A percentile compares a stretch with the other conserved stretches of the same genome.
phyloP scores from a whole-genome alignment of 2,329 filamentous ascomycete species.

The Helotiales sp. region DNA sequence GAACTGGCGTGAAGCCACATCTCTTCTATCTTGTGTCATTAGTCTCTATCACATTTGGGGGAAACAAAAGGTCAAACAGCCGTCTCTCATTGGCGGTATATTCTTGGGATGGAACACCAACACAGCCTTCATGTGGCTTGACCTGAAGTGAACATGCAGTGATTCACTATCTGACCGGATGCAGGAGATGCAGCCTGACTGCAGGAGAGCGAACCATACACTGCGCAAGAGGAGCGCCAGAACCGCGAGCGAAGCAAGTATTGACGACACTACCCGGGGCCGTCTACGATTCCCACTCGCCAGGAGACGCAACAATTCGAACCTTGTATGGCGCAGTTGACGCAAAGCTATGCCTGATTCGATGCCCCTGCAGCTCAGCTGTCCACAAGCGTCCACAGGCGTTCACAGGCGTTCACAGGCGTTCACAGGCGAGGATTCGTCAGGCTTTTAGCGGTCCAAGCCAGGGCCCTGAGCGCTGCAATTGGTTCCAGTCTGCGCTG shows the following conservation, averaged over 20 bases:
- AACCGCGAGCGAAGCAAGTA: constrained; percentile 21
- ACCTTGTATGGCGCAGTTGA: constrained; percentile 23
- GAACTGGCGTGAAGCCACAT: constrained; percentile 32
- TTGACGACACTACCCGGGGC: constrained; percentile 17
- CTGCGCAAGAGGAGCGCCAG: constrained; percentile 15
- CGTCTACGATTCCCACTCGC: constrained; percentile 11
- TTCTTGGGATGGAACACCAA: constrained; percentile 16
- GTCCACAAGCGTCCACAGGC: no score
- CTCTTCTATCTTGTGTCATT: constrained; percentile 33
- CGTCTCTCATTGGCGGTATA: constrained; percentile 24
- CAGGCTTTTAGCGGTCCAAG: not conserved
- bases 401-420: no score
- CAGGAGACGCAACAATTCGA: constrained; percentile 3
- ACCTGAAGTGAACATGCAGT: constrained; percentile 26
- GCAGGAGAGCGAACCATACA: constrained; percentile 19
- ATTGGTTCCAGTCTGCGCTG: constrained; percentile 19
- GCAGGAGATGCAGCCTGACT: constrained; percentile 27
- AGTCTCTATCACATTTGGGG: constrained; percentile 28
- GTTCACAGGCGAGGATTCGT: no score
- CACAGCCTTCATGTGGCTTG: constrained; percentile 39
- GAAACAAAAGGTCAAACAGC: constrained; percentile 15
- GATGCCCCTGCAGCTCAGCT: constrained; percentile 23
- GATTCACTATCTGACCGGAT: constrained; percentile 26
- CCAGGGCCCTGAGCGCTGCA: not conserved
- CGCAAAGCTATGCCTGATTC: constrained; percentile 3